Base-by-base conservation (phyloP, 371 early-diverging fungal genomes). In the Mortierella polycephala region DNA sequence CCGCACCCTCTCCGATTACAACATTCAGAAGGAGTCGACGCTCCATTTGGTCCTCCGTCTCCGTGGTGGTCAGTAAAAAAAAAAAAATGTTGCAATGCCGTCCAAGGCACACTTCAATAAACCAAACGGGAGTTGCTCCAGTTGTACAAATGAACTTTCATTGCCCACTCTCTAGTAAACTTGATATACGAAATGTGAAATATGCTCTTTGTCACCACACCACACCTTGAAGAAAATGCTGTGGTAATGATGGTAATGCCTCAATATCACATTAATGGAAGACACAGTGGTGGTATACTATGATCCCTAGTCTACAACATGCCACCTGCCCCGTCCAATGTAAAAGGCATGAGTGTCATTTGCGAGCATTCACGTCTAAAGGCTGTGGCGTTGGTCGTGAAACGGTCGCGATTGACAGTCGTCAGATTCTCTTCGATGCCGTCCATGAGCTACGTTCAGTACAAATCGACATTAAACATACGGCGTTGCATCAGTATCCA, bases 11-110 rank as follows among this genome's bases (percentile, higher is more conserved):
- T 86, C 89, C 60, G 93, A 93, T 83, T 93, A 93, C 87, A 93
- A 92, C 89, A 93, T 92, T 87, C 94, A 94, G 83, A 93, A 93
- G 88, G 98, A 98, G 84, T 97, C 97, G 51, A 98, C 98, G 74
- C 94, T 98, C 54, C 99, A 98, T 91, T 85, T 98, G 64, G 98
- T 97, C 57, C 92, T 98, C 72, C 95, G 98, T 88, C 93, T 98
- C 67, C 95, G 98, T 90, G 98, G 98, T 85, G 91, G 91, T 85
- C 67, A 60, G 53, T 72, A 72, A 82, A 65, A 20, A n/a, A n/a
- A n/a, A n/a, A n/a, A n/a, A n/a, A n/a, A n/a, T n/a, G n/a, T n/a
- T n/a, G n/a, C n/a, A n/a, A n/a, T n/a, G n/a, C n/a, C n/a, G n/a
- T n/a, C n/a, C n/a, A n/a, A n/a, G n/a, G n/a, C n/a, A n/a, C n/a